A percentile compares a stretch with the other conserved stretches of the same genome.
Evolutionary conservation across 1,284 basidiomycete species (phyloP).

Genomic region (Exobasidium cylindrosporum): DNA sequence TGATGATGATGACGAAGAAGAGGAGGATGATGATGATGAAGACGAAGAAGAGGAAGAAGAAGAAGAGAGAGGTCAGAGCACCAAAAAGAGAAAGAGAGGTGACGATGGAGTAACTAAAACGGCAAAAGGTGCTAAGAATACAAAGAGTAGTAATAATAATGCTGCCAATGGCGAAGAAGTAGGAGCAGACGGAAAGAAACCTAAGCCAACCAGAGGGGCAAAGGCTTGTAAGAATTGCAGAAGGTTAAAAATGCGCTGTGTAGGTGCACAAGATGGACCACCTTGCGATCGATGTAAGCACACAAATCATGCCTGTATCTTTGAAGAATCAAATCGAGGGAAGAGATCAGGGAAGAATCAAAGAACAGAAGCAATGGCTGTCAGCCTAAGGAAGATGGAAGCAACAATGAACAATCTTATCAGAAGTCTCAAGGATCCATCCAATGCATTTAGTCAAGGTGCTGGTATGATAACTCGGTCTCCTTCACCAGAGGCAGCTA

Average conservation of each 20-base stretch:
- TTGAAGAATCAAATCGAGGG: slow-evolving; percentile 52
- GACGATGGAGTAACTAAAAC: neutral
- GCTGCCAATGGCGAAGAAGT: slow-evolving; percentile 7
- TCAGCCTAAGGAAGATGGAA: slow-evolving; percentile 52
- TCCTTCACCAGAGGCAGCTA: slow-evolving; percentile 20
- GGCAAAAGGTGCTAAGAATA: slow-evolving; percentile 5
- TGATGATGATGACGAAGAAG: slow-evolving; percentile 15
- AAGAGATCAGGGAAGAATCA: slow-evolving; percentile 52
- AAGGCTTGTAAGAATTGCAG: slow-evolving; percentile 92
- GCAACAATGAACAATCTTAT: slow-evolving; percentile 46
- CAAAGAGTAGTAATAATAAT: neutral
- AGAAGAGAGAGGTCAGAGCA: neutral
- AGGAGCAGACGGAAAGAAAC: slow-evolving; percentile 29
- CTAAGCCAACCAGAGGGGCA: slow-evolving; percentile 50
- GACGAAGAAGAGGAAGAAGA: slow-evolving; percentile 10
- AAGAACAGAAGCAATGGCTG: slow-evolving; percentile 48
- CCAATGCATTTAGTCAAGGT: slow-evolving; percentile 26
- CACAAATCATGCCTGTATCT: slow-evolving; percentile 50
- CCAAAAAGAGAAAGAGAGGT: slow-evolving; percentile 9
- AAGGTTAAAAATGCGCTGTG: slow-evolving; percentile 96
- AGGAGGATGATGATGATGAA: slow-evolving; percentile 10
- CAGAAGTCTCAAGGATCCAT: slow-evolving; percentile 43
- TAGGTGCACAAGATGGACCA: slow-evolving; percentile 83
- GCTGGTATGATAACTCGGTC: slow-evolving; percentile 36
- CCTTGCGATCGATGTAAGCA: slow-evolving; percentile 70